Base-by-base conservation (phyloP, 805 yeast species). In the Saccharomycopsis sp. region DNA sequence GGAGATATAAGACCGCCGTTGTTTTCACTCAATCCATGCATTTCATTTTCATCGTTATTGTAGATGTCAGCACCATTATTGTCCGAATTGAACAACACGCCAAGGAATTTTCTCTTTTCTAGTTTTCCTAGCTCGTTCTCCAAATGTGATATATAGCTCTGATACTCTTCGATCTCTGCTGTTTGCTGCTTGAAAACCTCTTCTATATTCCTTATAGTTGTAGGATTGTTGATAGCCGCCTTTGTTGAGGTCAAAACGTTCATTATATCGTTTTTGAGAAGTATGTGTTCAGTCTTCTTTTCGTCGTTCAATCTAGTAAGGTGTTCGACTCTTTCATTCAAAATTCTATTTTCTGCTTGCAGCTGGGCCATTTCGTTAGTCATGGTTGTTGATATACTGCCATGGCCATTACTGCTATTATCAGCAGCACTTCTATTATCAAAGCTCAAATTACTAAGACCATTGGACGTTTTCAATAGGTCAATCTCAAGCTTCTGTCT, bases 261-360 rank as follows among this genome's bases (percentile, higher is more conserved):
- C 53, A 85, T 70, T 1, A 83, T 74, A 57, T 85, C 88, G 60
- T 83, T 79, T 58, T 83, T 78, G 46, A 81, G 73, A 47, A 82
- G 77, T 16, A 82, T 77, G 40, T 72, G 71, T 53, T 82, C 84
- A 1, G 84, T 75, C 53, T 76, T 74, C 61, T 80, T 84, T 50
- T 82, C 76, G 64, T 86, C 89, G 40, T 81, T 79, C 40, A 88
- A 67, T 55, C 91, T 75, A 24, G 82, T 82, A 55, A 82, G 73
- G 68, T 89, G 94, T 60, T 85, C 90, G 18, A 87, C 71, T 64
- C 82, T 81, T 64, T 86, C 91, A 60, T 80, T 78, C 50, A 88
- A 68, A 1, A 89, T 76, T 54, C 74, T 75, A 64, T 85, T 85
- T 63, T 89, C 96, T 0, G 89, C 81, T 55, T 74, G 75, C 16